Evolutionary conservation across 2,329 filamentous ascomycete genomes (phyloP), one percentile per base, ranked within the genome.

Genomic region (Apiospora koreana): DNA sequence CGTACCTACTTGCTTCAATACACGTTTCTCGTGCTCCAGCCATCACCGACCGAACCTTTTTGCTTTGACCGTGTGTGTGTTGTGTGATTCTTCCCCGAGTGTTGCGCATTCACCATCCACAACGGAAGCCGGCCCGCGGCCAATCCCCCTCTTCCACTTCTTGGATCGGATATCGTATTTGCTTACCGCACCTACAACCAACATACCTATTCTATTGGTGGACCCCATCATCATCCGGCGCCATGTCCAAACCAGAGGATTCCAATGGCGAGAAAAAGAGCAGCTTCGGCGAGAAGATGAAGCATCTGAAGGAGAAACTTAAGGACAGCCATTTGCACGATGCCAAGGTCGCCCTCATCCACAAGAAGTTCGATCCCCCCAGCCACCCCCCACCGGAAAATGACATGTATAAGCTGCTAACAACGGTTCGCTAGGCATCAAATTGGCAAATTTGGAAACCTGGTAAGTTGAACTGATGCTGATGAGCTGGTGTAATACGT

Each of bases 391-490:
- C 38, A 9, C 38, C 68, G 35, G 14, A 31, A 31, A 43, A 66
- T 38, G 45, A 35, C n/a, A 62, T 38, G 31, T n/a, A 7, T n/a
- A 7, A 38, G 31, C 54, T 62, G 54, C 54, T 62, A 38, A 62
- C 54, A 38, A 3, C 31, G 9, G 3, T 18, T 12, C 12, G 16
- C 3, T 65, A 87, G 85, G 65, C 83, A 91, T 73, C 84, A 90
- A 71, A 84, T 91, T 75, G 89, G 89, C 68, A 92, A 92, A 77
- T 81, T 91, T 67, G 87, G 81, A 50, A 92, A 92, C 74, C 74
- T 92, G 74, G 88, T 90, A 82, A 72, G 84, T 48, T 69, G 25
- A 10, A 54, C 7, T 25, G 21, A 43, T n/a, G 12, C 12, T 31
- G 46, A 28, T 23, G 58, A 50, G 23, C 70, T 72, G 45, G 69